A percentile compares a stretch with the other conserved stretches of the same genome.
Evolutionary conservation across 129 eudicot species (phyloP).

Genomic region (Apium graveolens): DNA sequence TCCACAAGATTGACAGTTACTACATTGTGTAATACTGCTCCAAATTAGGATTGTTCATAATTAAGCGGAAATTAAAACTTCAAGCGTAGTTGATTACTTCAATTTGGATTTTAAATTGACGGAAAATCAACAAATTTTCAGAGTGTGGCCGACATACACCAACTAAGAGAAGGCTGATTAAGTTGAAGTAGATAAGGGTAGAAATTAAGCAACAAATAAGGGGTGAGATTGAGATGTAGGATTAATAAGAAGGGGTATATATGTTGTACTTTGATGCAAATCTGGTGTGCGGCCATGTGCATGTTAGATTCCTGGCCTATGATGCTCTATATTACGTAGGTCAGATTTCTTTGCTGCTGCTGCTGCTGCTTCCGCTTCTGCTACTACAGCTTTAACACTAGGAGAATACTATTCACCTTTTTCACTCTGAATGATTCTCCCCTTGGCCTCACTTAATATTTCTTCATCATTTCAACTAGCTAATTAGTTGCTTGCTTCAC

Average conservation of each 20-base stretch:
- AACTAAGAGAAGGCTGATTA: neutral
- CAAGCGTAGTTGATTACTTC: neutral
- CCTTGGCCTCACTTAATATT: neutral
- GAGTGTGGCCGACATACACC: constrained; percentile 6
- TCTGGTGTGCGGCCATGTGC: constrained; percentile 6
- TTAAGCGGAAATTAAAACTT: no score
- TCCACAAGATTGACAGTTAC: neutral
- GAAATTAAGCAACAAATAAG: neutral
- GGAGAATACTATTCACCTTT: constrained; percentile 8
- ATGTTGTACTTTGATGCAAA: constrained; percentile 12
- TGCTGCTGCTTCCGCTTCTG: neutral
- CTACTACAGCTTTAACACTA: neutral
- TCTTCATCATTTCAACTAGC: neutral
- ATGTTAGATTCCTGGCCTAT: constrained; percentile 7
- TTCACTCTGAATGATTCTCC: neutral
- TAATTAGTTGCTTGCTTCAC: neutral
- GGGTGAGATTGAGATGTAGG: neutral
- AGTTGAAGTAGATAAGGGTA: neutral
- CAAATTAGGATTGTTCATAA: neutral
- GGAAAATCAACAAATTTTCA: neutral
- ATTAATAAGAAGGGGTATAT: neutral
- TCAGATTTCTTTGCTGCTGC: neutral
- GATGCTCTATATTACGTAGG: neutral
- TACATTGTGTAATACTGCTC: neutral
- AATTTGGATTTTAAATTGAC: no score